A percentile compares a stretch with the other conserved stretches of the same genome.
These are phyloP conservation scores for Phtheirospermum japonicum DNA, from an alignment of 257 asterid genomes.

Conservation along the genomic window DNA sequence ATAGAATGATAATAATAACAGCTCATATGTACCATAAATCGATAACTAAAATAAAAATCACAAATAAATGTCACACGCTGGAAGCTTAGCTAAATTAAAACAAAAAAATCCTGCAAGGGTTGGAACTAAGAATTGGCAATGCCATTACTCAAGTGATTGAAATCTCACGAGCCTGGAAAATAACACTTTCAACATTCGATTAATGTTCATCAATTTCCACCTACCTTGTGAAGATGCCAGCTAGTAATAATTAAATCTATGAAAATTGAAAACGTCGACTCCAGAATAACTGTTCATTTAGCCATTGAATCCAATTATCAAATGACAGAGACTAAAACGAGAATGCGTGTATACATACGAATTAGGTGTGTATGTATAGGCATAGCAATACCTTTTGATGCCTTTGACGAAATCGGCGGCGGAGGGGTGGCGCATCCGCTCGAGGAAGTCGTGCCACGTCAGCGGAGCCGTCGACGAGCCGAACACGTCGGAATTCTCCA, in stretches of 20 bases:
- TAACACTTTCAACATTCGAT: not conserved
- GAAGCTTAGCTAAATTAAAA: not conserved
- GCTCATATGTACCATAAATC: not conserved
- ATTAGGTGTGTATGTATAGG: not conserved
- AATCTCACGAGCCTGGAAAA: not conserved
- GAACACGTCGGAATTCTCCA: constrained; percentile 84
- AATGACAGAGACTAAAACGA: not conserved
- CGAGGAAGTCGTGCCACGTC: constrained; percentile 96
- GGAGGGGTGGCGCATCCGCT: constrained; percentile 97
- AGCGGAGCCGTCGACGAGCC: constrained; percentile 85
- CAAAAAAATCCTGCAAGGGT: no score
- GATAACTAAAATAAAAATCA: not conserved
- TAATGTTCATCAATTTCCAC: not conserved
- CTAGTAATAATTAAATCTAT: not conserved
- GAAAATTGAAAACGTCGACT: not conserved
- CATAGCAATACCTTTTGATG: constrained; percentile 59
- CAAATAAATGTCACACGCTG: not conserved
- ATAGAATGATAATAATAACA: no score
- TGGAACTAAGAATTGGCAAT: no score
- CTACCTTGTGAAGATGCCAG: constrained; percentile 16
- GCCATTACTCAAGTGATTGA: not conserved
- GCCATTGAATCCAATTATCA: not conserved
- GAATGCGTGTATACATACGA: not conserved
- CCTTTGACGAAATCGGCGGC: constrained; percentile 93
- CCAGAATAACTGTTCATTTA: not conserved